These are phyloP conservation scores for Ampelomyces quisqualis DNA, from an alignment of 2,329 filamentous ascomycete species.

Conservation along the genomic window DNA sequence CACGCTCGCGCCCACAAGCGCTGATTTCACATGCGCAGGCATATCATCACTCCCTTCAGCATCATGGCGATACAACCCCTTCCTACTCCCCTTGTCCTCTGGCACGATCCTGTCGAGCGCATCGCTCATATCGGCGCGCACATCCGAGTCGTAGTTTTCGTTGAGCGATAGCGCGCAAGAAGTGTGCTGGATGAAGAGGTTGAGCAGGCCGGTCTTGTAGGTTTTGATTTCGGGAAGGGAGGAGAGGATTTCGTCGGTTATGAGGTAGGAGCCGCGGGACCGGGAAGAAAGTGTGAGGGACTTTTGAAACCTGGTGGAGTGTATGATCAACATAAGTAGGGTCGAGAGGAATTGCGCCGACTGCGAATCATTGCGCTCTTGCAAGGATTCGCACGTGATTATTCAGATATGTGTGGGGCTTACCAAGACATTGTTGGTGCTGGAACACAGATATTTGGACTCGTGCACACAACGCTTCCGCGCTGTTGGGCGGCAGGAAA, in stretches of 20 bases:
- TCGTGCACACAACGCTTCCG: conserved; percentile 24
- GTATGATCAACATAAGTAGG: neutral
- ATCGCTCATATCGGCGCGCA: conserved; percentile 91
- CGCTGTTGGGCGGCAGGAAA: conserved; percentile 22
- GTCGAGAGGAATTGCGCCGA: no score
- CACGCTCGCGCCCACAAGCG: conserved; percentile 83
- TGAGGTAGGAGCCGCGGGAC: conserved; percentile 81
- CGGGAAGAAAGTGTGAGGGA: conserved; percentile 74
- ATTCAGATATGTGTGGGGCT: no score
- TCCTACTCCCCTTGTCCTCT: conserved; percentile 59
- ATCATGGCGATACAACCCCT: conserved; percentile 73
- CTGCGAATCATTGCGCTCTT: no score
- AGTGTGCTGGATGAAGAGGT: conserved; percentile 95
- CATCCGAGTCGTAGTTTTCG: conserved; percentile 85
- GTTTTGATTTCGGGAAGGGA: conserved; percentile 75
- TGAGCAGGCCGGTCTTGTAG: conserved; percentile 73
- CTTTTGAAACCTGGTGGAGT: conserved; percentile 65
- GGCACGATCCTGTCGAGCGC: conserved; percentile 88
- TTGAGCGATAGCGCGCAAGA: conserved; percentile 88
- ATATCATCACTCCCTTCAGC: conserved; percentile 91
- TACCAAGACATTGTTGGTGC: conserved; percentile 38
- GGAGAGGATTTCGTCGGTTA: conserved; percentile 72
- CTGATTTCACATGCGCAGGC: conserved; percentile 93
- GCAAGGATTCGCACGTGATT: no score
- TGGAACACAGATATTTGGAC: conserved; percentile 30